Conservation (phyloP, 2,329 filamentous ascomycete species). For the Fusarium sublunatum region DNA sequence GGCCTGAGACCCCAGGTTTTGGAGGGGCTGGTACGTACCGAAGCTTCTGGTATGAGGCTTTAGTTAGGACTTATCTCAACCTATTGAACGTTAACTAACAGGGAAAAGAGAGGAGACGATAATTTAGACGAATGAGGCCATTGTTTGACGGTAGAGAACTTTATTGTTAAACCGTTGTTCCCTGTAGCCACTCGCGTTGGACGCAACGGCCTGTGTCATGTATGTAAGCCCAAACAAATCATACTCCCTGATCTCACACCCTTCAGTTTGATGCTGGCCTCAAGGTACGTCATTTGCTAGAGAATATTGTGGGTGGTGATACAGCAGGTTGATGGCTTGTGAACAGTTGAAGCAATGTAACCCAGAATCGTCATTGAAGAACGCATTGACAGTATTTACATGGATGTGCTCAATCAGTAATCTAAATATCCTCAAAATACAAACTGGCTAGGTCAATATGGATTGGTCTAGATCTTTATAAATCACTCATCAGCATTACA, state of each 20-base stretch:
- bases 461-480: no score
- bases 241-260: constrained; percentile 15
- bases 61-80: not conserved
- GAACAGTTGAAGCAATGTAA: constrained; percentile 19
- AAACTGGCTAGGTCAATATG: no score
- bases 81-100: not conserved
- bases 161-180: not conserved
- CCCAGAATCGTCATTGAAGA: constrained; percentile 19
- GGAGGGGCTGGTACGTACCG: constrained; percentile 34
- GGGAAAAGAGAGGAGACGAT: no score
- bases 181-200: constrained; percentile 3
- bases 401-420: not conserved
- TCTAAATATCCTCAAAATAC: not conserved
- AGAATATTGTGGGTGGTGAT: constrained; percentile 5
- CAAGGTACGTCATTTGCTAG: constrained; percentile 28
- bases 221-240: constrained; percentile 20
- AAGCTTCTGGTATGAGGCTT: not conserved
- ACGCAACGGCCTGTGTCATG: not conserved
- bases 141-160: not conserved
- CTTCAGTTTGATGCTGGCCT: constrained; percentile 10
- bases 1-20: constrained; percentile 35
- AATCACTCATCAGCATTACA: no score
- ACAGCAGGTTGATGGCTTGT: constrained; percentile 1
- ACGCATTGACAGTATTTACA: not conserved
- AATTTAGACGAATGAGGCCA: not conserved